phyloP scores from a whole-genome alignment of 495 filamentous ascomycete genomes.

The Penicillium herquei region DNA sequence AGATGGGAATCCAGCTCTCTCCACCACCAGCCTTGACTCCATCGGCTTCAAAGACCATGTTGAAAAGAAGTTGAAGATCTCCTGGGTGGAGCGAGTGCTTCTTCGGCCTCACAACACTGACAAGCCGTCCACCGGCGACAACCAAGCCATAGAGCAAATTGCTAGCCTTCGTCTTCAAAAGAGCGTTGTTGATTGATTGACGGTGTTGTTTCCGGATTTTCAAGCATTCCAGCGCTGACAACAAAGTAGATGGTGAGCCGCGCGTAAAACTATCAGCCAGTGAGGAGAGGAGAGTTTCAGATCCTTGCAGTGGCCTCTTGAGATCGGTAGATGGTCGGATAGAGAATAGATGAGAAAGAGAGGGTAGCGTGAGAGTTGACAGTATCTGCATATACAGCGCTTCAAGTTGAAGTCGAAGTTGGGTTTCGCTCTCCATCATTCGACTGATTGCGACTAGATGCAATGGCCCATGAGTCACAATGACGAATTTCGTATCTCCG shows the following conservation, averaged over 20 bases:
- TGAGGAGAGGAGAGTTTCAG: slow-evolving; percentile 85
- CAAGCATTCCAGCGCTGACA: slow-evolving; percentile 89
- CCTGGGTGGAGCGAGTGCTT: slow-evolving; percentile 95
- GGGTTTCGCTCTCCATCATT: slow-evolving; percentile 83
- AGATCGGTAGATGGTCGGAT: slow-evolving; percentile 89
- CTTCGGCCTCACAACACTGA: slow-evolving; percentile 90
- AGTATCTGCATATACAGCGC: slow-evolving; percentile 97
- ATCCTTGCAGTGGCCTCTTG: slow-evolving; percentile 87
- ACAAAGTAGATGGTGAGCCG: slow-evolving; percentile 82
- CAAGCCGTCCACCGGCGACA: slow-evolving; percentile 89
- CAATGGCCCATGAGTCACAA: slow-evolving; percentile 77
- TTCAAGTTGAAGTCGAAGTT: slow-evolving; percentile 85
- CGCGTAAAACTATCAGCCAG: slow-evolving; percentile 92
- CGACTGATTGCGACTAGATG: slow-evolving; percentile 92
- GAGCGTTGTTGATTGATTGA: slow-evolving; percentile 77
- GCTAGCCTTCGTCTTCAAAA: slow-evolving; percentile 71
- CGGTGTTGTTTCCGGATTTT: slow-evolving; percentile 84
- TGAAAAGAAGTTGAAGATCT: slow-evolving; percentile 95
- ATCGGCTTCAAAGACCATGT: slow-evolving; percentile 97
- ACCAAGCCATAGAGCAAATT: slow-evolving; percentile 90
- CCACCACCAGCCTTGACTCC: slow-evolving; percentile 85
- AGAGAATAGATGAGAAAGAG: slow-evolving; percentile 83
- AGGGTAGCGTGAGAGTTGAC: slow-evolving; percentile 88
- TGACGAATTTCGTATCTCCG: slow-evolving; percentile 77
- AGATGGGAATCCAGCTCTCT: slow-evolving; percentile 97